Base-by-base conservation (phyloP, 257 asterid species). In the Solanum sejunctum region DNA sequence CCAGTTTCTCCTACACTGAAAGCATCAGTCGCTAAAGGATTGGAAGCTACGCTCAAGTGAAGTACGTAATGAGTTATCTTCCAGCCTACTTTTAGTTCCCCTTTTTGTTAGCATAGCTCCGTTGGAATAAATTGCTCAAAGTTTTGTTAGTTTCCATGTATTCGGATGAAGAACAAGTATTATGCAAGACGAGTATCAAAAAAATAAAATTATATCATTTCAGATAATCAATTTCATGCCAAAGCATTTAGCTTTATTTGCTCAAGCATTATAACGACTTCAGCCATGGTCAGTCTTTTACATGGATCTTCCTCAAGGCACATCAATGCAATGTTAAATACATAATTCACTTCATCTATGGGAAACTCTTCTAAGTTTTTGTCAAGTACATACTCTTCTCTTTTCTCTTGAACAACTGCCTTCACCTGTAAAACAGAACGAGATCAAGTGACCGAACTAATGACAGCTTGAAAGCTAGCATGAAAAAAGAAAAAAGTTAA, bases 1-100 rank as follows among this genome's bases (percentile, higher is more conserved):
- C 89, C 98, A 60, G 98, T 96, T 89, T 96, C 98, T 73, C 96
- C 97, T 56, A 71, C 98, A 16, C 86, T 96, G 89, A 95, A 93
- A 94, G 88, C 91, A 86, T 95, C 99, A 71, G 90, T 87, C 77
- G 84, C 91, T 55, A 79, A 86, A 49, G 97, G 97, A 87, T 89
- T 96, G 75, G 94, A 95, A 84, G 88, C 87, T 61, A 87, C 90
- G 2, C 93, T 96, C 52, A 89, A 89, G 85, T 90, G 83, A 91
- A 86, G 85, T 80, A 51, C 80, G 18, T 10, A 15, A 7, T 16
- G 69, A 21, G 81, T 49, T 84, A 51, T 67, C 55, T 84, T 72
- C 52, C 84, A 3, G 49, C 82, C 39, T 11, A 52, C 21, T 58
- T 80, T 81, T 16, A 61, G 67, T 70, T 87, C 64, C 21, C 79